Evolutionary conservation across 2,329 filamentous ascomycete genomes (phyloP).

Genomic region (Exophiala alcalophila): DNA sequence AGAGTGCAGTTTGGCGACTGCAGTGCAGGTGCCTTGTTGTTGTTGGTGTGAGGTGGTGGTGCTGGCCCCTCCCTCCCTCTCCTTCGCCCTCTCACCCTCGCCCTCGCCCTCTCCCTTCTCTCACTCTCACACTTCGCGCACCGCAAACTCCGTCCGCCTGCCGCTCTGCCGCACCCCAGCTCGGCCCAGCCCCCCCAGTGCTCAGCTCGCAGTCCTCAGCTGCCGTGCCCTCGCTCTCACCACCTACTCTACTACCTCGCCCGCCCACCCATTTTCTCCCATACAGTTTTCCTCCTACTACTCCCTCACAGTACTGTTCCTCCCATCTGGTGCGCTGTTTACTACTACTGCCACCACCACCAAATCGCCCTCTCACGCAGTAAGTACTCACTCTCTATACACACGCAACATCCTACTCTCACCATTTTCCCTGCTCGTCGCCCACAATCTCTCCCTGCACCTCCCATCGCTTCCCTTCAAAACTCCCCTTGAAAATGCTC

Average conservation of each 20-base stretch:
- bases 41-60: too few species aligned
- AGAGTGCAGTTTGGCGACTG: not conserved
- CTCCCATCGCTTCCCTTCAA: slow-evolving; percentile 18
- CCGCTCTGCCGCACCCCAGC: not conserved
- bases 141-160: too few species aligned
- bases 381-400: slow-evolving; percentile 26
- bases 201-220: slow-evolving; percentile 1
- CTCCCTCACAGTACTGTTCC: slow-evolving; percentile 12
- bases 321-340: slow-evolving; percentile 14
- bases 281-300: slow-evolving; percentile 13
- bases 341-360: slow-evolving; percentile 6
- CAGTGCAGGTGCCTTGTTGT: too few species aligned
- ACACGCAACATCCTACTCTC: too few species aligned
- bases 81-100: not conserved
- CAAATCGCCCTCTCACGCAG: slow-evolving; percentile 17
- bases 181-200: not conserved
- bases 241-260: not conserved
- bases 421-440: slow-evolving; percentile 20
- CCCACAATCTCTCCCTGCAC: slow-evolving; percentile 16
- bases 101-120: not conserved
- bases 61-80: slow-evolving; percentile 6
- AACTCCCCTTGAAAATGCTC: slow-evolving; percentile 29
- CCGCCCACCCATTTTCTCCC: slow-evolving; percentile 6
- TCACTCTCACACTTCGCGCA: not conserved
- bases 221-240: not conserved